Conservation (phyloP, 2,329 filamentous ascomycete species). For the Pseudogymnoascus sp. region DNA sequence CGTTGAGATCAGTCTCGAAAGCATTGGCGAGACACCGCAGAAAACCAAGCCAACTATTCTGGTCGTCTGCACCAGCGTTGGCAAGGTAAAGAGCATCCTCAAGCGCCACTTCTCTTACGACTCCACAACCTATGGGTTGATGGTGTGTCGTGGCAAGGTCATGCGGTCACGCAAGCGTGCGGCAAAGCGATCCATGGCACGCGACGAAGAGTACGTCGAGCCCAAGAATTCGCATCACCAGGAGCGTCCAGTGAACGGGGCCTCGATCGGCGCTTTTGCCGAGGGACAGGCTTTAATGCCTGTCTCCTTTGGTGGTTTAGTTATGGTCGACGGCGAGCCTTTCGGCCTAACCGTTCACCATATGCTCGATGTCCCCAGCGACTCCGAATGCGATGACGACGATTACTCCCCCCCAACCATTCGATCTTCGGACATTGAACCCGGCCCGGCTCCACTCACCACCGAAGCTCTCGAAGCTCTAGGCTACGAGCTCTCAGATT, state of each 20-base stretch:
- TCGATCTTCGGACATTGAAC: neutral
- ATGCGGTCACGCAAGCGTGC: constrained; percentile 47
- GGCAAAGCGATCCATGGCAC: constrained; percentile 34
- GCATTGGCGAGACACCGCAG: constrained; percentile 59
- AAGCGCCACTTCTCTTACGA: constrained; percentile 65
- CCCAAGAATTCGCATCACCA: constrained; percentile 70
- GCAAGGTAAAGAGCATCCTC: constrained; percentile 62
- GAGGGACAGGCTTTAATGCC: constrained; percentile 79
- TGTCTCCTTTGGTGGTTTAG: constrained; percentile 81
- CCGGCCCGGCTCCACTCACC: constrained; percentile 17
- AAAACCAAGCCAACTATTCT: constrained; percentile 64
- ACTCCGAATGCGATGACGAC: constrained; percentile 33
- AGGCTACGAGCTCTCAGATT: constrained; percentile 53
- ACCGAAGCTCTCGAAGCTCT: constrained; percentile 48
- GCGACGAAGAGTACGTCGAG: constrained; percentile 33
- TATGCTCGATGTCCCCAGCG: constrained; percentile 70
- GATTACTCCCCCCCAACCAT: neutral
- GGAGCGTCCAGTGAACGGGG: constrained; percentile 68
- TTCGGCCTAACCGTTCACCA: constrained; percentile 97
- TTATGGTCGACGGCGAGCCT: constrained; percentile 73
- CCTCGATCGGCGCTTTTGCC: constrained; percentile 86
- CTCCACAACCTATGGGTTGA: constrained; percentile 52
- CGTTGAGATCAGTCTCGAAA: constrained; percentile 68
- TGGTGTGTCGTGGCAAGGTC: constrained; percentile 63
- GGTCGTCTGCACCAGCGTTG: constrained; percentile 66